These are phyloP conservation scores for Kuraishia floccosa DNA, from an alignment of 805 yeast species.

Conservation along the genomic window DNA sequence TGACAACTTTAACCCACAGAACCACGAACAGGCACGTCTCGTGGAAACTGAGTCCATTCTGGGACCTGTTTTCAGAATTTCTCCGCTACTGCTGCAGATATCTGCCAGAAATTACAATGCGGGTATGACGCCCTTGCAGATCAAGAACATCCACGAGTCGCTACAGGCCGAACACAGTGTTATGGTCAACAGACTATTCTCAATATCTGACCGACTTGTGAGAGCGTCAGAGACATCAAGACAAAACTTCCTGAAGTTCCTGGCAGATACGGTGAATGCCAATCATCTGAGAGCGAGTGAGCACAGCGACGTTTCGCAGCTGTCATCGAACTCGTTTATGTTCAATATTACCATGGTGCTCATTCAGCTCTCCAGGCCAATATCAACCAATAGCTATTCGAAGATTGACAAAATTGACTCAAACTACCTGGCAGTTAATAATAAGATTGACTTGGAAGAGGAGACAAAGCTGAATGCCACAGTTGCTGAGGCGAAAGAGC, in stretches of 20 bases:
- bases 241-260: conserved; percentile 49
- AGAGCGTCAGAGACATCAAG: conserved; percentile 65
- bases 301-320: conserved; percentile 55
- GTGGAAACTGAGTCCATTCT: conserved; percentile 54
- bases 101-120: conserved; percentile 32
- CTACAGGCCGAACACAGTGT: conserved; percentile 54
- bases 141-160: conserved; percentile 41
- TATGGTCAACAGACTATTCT: conserved; percentile 51
- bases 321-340: conserved; percentile 77
- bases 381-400: conserved; percentile 45
- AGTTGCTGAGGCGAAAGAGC: conserved; percentile 52
- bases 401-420: conserved; percentile 72
- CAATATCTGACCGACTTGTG: conserved; percentile 60
- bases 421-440: conserved; percentile 48
- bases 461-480: conserved; percentile 82
- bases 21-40: conserved; percentile 31
- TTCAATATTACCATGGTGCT: conserved; percentile 60
- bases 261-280: conserved; percentile 63
- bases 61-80: conserved; percentile 68
- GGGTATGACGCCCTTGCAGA: conserved; percentile 26
- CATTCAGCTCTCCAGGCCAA: conserved; percentile 72
- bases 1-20: conserved; percentile 38
- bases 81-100: conserved; percentile 54
- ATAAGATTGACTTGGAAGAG: conserved; percentile 54
- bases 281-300: conserved; percentile 85